phyloP scores from a whole-genome alignment of 306 rosid species.

The Senna siamea region DNA sequence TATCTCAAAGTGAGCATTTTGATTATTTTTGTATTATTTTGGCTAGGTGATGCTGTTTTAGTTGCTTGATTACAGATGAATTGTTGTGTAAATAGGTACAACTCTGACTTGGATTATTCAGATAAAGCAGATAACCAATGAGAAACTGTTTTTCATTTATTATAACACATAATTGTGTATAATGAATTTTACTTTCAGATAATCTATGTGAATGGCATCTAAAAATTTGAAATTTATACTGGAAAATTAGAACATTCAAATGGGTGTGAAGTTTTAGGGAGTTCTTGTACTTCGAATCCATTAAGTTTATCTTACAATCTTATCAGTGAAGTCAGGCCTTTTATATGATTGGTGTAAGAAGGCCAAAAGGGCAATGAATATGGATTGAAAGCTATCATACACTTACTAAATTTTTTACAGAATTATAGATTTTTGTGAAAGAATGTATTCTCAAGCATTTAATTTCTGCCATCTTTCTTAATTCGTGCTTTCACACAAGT shows the following conservation, averaged over 20 bases:
- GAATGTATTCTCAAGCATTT: constrained; percentile 22
- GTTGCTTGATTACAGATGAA: neutral
- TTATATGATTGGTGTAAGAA: no score
- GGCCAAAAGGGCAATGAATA: constrained; percentile 9
- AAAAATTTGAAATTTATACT: constrained; percentile 21
- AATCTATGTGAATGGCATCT: neutral
- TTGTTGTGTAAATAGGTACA: neutral
- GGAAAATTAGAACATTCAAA: neutral
- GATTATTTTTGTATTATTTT: neutral
- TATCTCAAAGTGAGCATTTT: constrained; percentile 46
- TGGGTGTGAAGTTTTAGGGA: neutral
- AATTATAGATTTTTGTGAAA: neutral
- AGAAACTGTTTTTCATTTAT: neutral
- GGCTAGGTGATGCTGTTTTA: neutral
- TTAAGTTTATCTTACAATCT: neutral
- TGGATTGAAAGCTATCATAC: neutral
- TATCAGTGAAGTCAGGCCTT: no score
- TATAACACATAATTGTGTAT: neutral
- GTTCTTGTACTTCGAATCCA: neutral
- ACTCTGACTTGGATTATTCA: neutral
- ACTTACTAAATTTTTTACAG: neutral
- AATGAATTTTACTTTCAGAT: constrained; percentile 4
- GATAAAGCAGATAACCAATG: constrained; percentile 10
- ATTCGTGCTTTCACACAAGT: neutral
- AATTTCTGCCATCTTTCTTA: neutral